These are phyloP conservation scores for Aspergillus candidus DNA, from an alignment of 2,329 filamentous ascomycete species.

Conservation along the genomic window DNA sequence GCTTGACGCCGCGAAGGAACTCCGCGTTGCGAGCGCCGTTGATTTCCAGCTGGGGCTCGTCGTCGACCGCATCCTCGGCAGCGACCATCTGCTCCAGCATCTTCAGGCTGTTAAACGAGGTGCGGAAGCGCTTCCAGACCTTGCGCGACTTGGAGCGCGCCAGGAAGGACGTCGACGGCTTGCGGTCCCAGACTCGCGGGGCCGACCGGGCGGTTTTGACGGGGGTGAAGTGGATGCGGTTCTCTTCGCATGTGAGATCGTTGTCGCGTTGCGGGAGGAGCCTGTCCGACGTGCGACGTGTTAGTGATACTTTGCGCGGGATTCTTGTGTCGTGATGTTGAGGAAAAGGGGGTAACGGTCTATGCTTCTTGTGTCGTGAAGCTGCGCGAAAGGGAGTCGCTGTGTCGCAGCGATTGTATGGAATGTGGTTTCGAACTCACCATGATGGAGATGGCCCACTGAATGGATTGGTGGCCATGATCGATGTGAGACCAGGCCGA, in stretches of 20 bases:
- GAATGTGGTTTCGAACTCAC: slow-evolving; percentile 4
- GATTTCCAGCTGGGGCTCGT: slow-evolving; percentile 28
- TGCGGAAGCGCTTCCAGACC: slow-evolving; percentile 42
- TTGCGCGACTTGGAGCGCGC: slow-evolving; percentile 38
- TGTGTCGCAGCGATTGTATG: too few species aligned
- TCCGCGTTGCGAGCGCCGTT: slow-evolving; percentile 23
- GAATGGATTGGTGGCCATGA: slow-evolving; percentile 7
- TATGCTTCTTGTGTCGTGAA: too few species aligned
- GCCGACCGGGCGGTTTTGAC: slow-evolving; percentile 27
- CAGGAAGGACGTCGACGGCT: slow-evolving; percentile 37
- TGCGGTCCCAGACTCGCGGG: slow-evolving; percentile 42
- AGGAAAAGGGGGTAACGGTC: background rate
- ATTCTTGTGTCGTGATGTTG: background rate
- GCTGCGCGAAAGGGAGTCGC: too few species aligned
- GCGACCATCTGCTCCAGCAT: slow-evolving; percentile 20
- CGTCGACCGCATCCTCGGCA: slow-evolving; percentile 13
- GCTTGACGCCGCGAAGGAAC: slow-evolving; percentile 32
- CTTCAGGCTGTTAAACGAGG: slow-evolving; percentile 31
- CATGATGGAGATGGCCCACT: slow-evolving; percentile 1
- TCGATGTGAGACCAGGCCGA: slow-evolving; percentile 1
- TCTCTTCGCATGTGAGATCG: slow-evolving; percentile 14
- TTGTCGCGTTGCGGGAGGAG: background rate
- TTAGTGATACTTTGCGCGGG: slow-evolving; percentile 7
- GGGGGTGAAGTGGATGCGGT: slow-evolving; percentile 38
- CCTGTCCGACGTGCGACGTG: slow-evolving; percentile 1